Evolutionary conservation across 306 rosid species (phyloP), one percentile per base, ranked within the genome.

Genomic region (Cyamopsis tetragonoloba): DNA sequence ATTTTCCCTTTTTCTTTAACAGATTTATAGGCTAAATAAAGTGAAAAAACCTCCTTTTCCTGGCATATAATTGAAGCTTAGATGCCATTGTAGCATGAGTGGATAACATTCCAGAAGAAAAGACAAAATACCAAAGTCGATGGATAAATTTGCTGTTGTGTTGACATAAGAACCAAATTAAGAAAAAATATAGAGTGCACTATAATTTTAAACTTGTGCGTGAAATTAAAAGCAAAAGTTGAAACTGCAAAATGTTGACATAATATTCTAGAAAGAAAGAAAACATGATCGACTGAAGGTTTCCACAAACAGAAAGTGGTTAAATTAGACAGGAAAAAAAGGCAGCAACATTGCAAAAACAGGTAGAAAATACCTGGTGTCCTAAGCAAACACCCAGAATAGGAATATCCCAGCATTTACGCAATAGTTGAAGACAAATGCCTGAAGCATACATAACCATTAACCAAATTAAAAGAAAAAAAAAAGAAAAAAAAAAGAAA

Each of bases 351-450:
- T 7, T 23, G 70, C 35, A 68, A 47, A 65, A 32, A 54, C 50
- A 71, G 58, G 37, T 57, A 39, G 53, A 18, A 81, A 74, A 61
- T 83, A 90, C 99, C 96, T 93, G 97, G 78, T 93, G 99, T 65
- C 99, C 99, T 42, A 93, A 86, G 74, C 99, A 93, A 82, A 93
- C 97, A 68, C 97, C 99, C 73, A 93, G 75, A 72, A 93, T 72
- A 66, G 99, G 99, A 63, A 93, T 79, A 85, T 93, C 89, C 83
- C 77, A 66, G 84, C 97, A 93, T 41, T 83, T 81, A 56, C 39
- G 89, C 79, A 93, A 82, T 75, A 93, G 59, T 39, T 81, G 92
- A 80, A 88, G 95, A 71, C 99, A 90, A 77, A 93, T 86, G 71
- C 99, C 99, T 93, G 85, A 56, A 66, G 68, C 51, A 80, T 69